phyloP scores from a whole-genome alignment of 768 basidiomycete species.

The Hortiboletus flavorubellus region DNA sequence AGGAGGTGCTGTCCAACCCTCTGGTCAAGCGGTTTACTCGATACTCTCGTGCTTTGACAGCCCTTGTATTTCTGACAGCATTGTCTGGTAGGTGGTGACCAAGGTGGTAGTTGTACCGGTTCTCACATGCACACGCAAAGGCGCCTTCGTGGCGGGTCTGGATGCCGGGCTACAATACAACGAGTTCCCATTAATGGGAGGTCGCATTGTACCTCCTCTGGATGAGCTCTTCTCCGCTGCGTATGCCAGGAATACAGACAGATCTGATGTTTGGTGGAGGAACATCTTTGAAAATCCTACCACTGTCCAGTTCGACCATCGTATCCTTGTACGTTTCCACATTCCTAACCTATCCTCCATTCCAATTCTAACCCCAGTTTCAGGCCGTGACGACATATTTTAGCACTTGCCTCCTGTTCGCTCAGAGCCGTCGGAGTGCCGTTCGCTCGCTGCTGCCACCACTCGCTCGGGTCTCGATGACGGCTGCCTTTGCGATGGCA shows the following conservation, averaged over 20 bases:
- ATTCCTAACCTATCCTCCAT: neutral
- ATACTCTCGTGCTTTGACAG: slow-evolving; percentile 60
- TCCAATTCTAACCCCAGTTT: neutral
- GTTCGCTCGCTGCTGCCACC: slow-evolving; percentile 55
- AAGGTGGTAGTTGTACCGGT: neutral
- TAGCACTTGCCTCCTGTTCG: slow-evolving; percentile 60
- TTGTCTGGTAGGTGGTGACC: slow-evolving; percentile 66
- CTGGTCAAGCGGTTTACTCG: slow-evolving; percentile 55
- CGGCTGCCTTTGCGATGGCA: slow-evolving; percentile 70
- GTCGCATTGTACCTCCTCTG: slow-evolving; percentile 71
- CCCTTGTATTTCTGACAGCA: slow-evolving; percentile 86
- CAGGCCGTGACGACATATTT: slow-evolving; percentile 87
- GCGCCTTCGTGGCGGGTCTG: slow-evolving; percentile 96
- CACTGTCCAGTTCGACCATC: slow-evolving; percentile 96
- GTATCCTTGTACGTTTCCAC: slow-evolving; percentile 66
- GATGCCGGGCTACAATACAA: slow-evolving; percentile 98
- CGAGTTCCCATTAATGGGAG: slow-evolving; percentile 97
- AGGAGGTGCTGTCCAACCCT: slow-evolving; percentile 52
- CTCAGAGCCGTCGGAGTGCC: slow-evolving; percentile 51
- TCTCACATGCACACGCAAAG: slow-evolving; percentile 38
- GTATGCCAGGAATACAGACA: slow-evolving; percentile 69
- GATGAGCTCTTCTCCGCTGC: slow-evolving; percentile 76
- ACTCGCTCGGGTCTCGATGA: slow-evolving; percentile 47
- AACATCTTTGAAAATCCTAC: slow-evolving; percentile 97
- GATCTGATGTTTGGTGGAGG: slow-evolving; percentile 88